These are phyloP conservation scores for Pluteus cervinus DNA, from an alignment of 768 basidiomycete genomes.

Conservation along the genomic window DNA sequence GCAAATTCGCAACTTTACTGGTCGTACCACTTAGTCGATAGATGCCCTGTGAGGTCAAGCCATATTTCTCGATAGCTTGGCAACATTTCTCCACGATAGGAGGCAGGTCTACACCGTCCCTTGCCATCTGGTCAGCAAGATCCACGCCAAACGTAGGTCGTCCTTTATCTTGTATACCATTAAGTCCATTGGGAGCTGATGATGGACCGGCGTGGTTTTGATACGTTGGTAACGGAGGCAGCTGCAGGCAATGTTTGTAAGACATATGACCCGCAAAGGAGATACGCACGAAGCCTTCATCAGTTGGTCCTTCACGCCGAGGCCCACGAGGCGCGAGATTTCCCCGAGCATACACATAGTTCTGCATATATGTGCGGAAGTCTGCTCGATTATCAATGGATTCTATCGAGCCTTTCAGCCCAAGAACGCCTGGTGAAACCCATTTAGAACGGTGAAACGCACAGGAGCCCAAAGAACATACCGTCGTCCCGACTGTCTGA, in stretches of 20 bases:
- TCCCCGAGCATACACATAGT: conserved; percentile 89
- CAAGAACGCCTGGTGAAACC: conserved; percentile 34
- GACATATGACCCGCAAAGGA: conserved; percentile 2
- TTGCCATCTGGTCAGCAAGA: conserved; percentile 86
- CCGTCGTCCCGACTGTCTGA: conserved; percentile 75
- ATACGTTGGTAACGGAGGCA: conserved; percentile 55
- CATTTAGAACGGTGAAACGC: background rate
- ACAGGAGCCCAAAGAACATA: conserved; percentile 18
- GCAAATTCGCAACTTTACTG: conserved; percentile 78
- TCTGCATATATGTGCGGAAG: conserved; percentile 96
- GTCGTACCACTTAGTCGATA: conserved; percentile 92
- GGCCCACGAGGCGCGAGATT: conserved; percentile 58
- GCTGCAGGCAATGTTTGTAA: conserved; percentile 28
- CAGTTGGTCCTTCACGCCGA: conserved; percentile 79
- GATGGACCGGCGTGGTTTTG: conserved; percentile 9
- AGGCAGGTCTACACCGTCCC: conserved; percentile 89
- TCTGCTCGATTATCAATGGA: conserved; percentile 91
- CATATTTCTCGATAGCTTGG: conserved; percentile 86
- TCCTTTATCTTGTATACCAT: conserved; percentile 49
- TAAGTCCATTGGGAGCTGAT: conserved; percentile 18
- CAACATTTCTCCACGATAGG: conserved; percentile 84
- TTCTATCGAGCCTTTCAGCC: conserved; percentile 83
- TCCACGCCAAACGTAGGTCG: conserved; percentile 91
- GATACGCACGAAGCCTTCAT: conserved; percentile 84
- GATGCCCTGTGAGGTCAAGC: conserved; percentile 79